Evolutionary conservation across 805 yeast species (phyloP).

Genomic region (Lachancea thermotolerans): DNA sequence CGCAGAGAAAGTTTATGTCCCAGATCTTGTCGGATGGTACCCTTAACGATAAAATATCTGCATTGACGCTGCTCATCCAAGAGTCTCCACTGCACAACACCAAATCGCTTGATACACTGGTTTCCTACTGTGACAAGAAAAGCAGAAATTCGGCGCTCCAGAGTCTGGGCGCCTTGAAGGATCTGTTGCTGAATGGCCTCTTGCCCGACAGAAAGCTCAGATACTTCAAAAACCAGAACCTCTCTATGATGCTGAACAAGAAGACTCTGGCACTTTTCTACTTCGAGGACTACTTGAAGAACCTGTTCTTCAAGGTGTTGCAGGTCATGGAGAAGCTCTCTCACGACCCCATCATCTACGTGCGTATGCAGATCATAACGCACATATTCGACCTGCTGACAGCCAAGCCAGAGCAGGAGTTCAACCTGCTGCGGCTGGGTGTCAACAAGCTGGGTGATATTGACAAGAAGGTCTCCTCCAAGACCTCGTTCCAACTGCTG

Average conservation of each 20-base stretch:
- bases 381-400: conserved; percentile 76
- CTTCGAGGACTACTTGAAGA: conserved; percentile 86
- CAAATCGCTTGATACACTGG: conserved; percentile 72
- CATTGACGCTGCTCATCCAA: conserved; percentile 84
- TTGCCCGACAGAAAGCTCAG: conserved; percentile 79
- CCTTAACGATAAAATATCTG: conserved; percentile 87
- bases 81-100: conserved; percentile 91
- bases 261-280: conserved; percentile 65
- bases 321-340: conserved; percentile 70
- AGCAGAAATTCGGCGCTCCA: conserved; percentile 89
- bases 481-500: conserved; percentile 73
- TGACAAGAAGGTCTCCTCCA: conserved; percentile 85
- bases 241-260: conserved; percentile 40
- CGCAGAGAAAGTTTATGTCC: conserved; percentile 81
- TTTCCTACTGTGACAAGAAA: conserved; percentile 80
- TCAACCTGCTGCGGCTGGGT: conserved; percentile 77
- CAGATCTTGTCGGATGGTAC: conserved; percentile 92
- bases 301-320: conserved; percentile 64
- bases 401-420: conserved; percentile 94
- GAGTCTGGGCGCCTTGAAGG: conserved; percentile 83
- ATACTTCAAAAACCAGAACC: conserved; percentile 68
- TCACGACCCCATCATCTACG: conserved; percentile 89
- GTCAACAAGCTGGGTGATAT: conserved; percentile 92
- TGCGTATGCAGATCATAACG: conserved; percentile 66
- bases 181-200: conserved; percentile 75